These are phyloP conservation scores for Jamesozyma rosinii DNA, from an alignment of 805 yeast genomes.

Conservation along the genomic window DNA sequence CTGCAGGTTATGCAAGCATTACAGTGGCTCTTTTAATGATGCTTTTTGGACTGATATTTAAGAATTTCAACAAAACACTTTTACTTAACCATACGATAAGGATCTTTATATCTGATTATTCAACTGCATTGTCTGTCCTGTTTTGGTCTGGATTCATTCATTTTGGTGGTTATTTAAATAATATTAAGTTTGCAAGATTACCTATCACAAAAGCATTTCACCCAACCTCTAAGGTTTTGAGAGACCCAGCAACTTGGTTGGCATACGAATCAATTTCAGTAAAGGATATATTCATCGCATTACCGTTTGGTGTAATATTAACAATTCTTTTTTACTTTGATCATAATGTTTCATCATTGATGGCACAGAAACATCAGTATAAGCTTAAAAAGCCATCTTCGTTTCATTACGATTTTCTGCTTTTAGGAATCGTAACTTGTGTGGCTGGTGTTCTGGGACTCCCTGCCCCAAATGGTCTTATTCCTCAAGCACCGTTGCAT, in stretches of 20 bases:
- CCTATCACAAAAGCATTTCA: conserved; percentile 65
- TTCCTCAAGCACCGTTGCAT: conserved; percentile 95
- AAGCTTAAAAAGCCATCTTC: conserved; percentile 79
- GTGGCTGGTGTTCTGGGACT: conserved; percentile 79
- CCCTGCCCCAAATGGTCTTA: conserved; percentile 93
- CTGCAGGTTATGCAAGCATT: conserved; percentile 60
- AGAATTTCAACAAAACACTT: conserved; percentile 38
- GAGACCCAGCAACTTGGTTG: conserved; percentile 32
- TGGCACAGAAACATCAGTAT: conserved; percentile 78
- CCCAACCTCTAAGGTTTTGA: conserved; percentile 45
- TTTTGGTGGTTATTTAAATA: conserved; percentile 69
- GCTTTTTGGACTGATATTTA: conserved; percentile 68
- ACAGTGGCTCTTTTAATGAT: conserved; percentile 68
- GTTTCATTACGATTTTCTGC: conserved; percentile 85
- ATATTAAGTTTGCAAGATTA: conserved; percentile 48
- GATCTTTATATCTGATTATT: conserved; percentile 73
- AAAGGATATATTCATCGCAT: conserved; percentile 73
- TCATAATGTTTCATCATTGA: conserved; percentile 87
- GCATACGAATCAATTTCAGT: conserved; percentile 39
- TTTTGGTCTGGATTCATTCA: conserved; percentile 91
- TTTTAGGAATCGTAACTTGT: conserved; percentile 81
- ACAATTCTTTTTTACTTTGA: conserved; percentile 87
- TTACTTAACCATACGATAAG: conserved; percentile 53
- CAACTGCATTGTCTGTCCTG: conserved; percentile 72
- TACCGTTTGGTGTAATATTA: conserved; percentile 83